Evolutionary conservation across 768 basidiomycete species (phyloP).

Genomic region (Boletus rufocinnamomeus): DNA sequence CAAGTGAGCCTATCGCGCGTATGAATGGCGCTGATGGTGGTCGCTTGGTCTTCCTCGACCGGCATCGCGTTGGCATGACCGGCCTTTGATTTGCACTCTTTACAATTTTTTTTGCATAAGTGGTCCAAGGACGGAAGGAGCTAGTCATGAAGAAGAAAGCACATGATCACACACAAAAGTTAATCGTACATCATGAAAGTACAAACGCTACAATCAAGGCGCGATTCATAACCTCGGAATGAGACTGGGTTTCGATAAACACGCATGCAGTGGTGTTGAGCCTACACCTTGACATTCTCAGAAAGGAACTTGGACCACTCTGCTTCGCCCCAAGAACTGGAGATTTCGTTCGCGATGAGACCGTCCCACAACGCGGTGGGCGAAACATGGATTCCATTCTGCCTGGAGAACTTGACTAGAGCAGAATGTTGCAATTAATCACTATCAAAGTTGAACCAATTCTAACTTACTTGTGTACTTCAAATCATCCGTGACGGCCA

Average conservation of each 20-base stretch:
- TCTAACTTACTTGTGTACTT: conserved; percentile 78
- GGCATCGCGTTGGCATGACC: no score
- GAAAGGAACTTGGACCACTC: conserved; percentile 82
- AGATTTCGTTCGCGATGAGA: conserved; percentile 66
- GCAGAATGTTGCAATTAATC: not conserved
- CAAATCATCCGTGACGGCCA: conserved; percentile 79
- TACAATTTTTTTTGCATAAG: no score
- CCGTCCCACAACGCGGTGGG: conserved; percentile 83
- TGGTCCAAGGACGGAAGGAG: no score
- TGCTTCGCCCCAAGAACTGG: conserved; percentile 77
- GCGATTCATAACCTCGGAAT: not conserved
- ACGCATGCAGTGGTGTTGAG: not conserved
- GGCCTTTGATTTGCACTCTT: no score
- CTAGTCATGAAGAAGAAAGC: no score
- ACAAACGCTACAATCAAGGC: not conserved
- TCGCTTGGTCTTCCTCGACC: no score
- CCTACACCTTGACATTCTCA: conserved; percentile 50
- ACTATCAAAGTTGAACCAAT: not conserved
- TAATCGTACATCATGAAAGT: not conserved
- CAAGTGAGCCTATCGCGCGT: no score
- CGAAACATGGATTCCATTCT: conserved; percentile 91
- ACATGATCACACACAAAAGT: no score
- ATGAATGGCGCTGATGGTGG: no score
- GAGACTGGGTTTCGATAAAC: not conserved
- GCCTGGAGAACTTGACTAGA: conserved; percentile 85